Base-by-base conservation (phyloP, 78 protist genomes). In the Dictyostelium citrinum region DNA sequence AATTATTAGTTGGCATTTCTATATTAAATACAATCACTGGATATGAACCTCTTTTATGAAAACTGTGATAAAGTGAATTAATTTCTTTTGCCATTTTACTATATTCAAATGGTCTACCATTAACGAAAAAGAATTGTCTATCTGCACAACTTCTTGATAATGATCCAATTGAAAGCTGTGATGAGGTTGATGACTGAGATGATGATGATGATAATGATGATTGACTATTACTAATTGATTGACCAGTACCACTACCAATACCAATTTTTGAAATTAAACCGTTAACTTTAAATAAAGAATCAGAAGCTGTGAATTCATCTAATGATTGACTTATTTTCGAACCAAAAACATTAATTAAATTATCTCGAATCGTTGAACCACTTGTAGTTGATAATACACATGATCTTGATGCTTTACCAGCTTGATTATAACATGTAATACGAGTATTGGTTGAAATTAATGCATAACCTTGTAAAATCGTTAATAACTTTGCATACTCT, bases 81-180 rank as follows among this genome's bases (percentile, higher is more conserved):
- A 96, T 39, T 33, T 33, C 86, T 58, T 78, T 64, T 11, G 96
- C 7, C 3, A 97, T 55, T 41, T 90, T 45, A 1, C 96, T 78
- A 3, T 97, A 27, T 8, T 97, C 98, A 16, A 97, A 95, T 0
- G 99, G 99, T 33, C 98, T 92, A 4, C 60, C 37, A 82, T 98
- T 98, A n/a, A 98, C 11, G 39, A 31, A 97, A 5, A 96, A 12
- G 75, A 74, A 92, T 90, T 97, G 98, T 68, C 98, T 67, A 81
- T 96, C 97, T 4, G 67, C 37, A 10, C 82, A 7, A 14, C 61
- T 55, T 29, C 98, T 67, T 7, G 93, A 64, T 14, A 70, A 20
- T 16, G 60, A n/a, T 17, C 37, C 39, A 8, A 27, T 12, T 20
- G 27, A 9, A 55, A 55, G 16, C 5, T 49, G 39, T 17, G n/a